Base-by-base conservation (phyloP, 2,329 filamentous ascomycete species). In the Botrytis byssoidea region DNA sequence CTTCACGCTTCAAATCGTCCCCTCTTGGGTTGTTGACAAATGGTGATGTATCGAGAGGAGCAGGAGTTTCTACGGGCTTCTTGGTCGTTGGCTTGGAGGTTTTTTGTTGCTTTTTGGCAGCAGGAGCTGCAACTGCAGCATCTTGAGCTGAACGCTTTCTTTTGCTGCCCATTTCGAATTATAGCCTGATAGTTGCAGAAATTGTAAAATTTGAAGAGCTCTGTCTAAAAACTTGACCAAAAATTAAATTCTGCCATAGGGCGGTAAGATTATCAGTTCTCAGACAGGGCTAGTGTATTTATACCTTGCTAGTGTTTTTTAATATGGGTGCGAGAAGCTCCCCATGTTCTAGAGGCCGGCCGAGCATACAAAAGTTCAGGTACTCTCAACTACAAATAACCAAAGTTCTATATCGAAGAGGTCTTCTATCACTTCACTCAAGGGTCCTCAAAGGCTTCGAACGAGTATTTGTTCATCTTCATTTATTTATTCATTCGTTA, bases 1-100 rank as follows among this genome's bases (percentile, higher is more conserved):
- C 87, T 78, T 91, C 89, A 75, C 88, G 83, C 77, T 85, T 86
- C 74, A 88, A 85, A 74, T 90, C 87, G 55, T 88, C 86, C 64
- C 84, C 83, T 70, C 83, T 83, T 16, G 85, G 84, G 9, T 86
- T 83, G 75, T 89, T 87, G 77, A 86, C 81, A 77, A 91, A 91
- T 1, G 84, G 83, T 14, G 76, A 77, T 35, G 73, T 75, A 71
- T 80, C 77, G 74, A 80, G 74, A 44, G 76, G 74, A 63, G 73
- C 25, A 10, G 72, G 44, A 9, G 60, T 44, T n/a, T 74, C 73
- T 20, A 71, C 35, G 8, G 74, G 42, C 74, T 78, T 77, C 8
- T 70, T 44, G n/a, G 72, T 37, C 1, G 48, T 16, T 46, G 71
- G 67, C 46, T 73, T 67, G 44, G 68, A 48, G 25, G 42, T 8